Conservation (phyloP, 306 rosid species). For the Corylus avellana region DNA sequence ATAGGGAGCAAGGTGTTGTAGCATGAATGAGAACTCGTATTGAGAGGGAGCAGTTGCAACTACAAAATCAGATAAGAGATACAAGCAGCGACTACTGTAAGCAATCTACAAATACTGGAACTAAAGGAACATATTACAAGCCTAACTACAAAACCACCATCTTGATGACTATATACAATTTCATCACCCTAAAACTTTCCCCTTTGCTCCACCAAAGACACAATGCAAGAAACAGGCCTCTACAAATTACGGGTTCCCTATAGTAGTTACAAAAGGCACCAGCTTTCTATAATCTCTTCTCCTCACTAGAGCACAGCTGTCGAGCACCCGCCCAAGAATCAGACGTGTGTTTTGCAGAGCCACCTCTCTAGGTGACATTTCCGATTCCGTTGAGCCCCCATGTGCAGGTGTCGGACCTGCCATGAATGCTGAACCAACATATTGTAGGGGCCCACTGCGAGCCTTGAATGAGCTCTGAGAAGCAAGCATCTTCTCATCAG, state of each 20-base stretch:
- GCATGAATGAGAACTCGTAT: not conserved
- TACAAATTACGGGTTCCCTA: constrained; percentile 66
- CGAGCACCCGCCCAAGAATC: constrained; percentile 85
- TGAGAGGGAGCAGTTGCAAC: not conserved
- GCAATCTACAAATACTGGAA: constrained; percentile 2
- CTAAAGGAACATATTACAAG: constrained; percentile 27
- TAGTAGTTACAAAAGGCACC: constrained; percentile 85
- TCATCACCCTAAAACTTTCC: constrained; percentile 37
- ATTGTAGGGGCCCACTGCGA: constrained; percentile 94
- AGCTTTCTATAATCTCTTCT: constrained; percentile 83
- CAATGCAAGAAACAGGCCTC: constrained; percentile 36
- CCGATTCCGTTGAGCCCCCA: constrained; percentile 53
- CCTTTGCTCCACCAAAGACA: constrained; percentile 28
- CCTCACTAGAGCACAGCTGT: constrained; percentile 77
- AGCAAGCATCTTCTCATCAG: constrained; percentile 75
- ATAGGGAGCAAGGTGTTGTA: too few species aligned
- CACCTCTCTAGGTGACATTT: constrained; percentile 66
- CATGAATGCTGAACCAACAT: constrained; percentile 51
- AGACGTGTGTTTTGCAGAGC: constrained; percentile 92
- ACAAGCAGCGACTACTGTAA: not conserved
- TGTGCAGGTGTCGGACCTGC: constrained; percentile 40
- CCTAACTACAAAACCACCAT: constrained; percentile 36
- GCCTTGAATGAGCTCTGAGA: constrained; percentile 91
- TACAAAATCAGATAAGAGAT: not conserved
- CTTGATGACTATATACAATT: constrained; percentile 43